Evolutionary conservation across 169 alveolate species (phyloP).

Genomic region (Plasmodium malariae): DNA sequence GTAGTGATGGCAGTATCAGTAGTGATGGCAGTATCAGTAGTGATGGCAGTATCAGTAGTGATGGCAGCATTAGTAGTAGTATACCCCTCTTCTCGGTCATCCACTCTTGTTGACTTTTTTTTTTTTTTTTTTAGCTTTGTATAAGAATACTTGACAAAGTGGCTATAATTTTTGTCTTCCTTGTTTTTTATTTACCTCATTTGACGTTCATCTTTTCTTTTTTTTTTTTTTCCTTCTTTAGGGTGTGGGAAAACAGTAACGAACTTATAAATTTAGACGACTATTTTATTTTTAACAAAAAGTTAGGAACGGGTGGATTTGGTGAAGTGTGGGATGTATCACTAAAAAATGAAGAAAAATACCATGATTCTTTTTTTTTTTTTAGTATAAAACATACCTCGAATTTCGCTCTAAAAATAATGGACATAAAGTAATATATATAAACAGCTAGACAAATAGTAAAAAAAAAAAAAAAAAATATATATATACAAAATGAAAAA

Average conservation of each 20-base stretch:
- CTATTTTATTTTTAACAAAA: slow-evolving; percentile 17
- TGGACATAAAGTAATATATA: slow-evolving; percentile 55
- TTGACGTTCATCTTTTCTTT: not conserved
- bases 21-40: no score
- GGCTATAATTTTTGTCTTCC: no score
- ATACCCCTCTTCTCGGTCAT: no score
- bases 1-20: no score
- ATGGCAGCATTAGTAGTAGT: no score
- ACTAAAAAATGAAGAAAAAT: slow-evolving; percentile 6
- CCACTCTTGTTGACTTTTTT: no score
- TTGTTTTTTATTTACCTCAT: not conserved
- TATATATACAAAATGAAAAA: not conserved
- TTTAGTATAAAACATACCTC: slow-evolving; percentile 38
- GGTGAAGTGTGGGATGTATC: slow-evolving; percentile 73
- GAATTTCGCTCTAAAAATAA: slow-evolving; percentile 46
- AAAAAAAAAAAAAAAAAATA: no score
- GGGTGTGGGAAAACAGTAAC: slow-evolving; percentile 31
- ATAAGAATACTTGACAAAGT: no score
- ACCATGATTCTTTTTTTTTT: slow-evolving; percentile 36
- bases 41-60: no score
- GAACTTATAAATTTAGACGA: slow-evolving; percentile 51
- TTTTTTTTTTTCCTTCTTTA: not conserved
- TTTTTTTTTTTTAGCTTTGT: no score
- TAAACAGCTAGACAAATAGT: not conserved
- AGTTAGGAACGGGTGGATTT: slow-evolving; percentile 60